Evolutionary conservation across 495 filamentous ascomycete genomes (phyloP), one percentile per base, ranked within the genome.

Genomic region (Podospora bellae-mahoneyi): DNA sequence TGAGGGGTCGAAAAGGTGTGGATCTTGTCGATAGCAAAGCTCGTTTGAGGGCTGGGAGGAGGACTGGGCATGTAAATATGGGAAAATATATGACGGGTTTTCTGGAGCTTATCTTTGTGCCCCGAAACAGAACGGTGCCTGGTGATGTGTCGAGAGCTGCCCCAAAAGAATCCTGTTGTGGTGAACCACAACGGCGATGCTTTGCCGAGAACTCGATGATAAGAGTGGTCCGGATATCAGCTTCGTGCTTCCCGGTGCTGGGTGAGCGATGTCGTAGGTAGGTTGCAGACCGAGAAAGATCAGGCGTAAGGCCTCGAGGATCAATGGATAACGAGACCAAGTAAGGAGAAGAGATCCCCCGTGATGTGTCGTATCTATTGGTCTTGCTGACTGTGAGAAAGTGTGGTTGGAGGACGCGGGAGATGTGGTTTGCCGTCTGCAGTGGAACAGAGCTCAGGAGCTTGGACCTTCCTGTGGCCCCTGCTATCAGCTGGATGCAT

Each of bases 31-130:
- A 34, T 39, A 39, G 18, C 1, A 23, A 44, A 32, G 7, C 55
- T 58, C 6, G 7, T 19, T 58, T 26, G 55, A 20, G 0, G 18
- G 55, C 6, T 10, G 18, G n/a, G 55, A 58, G 55, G 55, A 23
- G 55, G 55, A 4, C n/a, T 58, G 55, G 55, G n/a, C 55, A 15
- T 58, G 55, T 58, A 58, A 58, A 58, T 58, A 58, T 26, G 55
- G 55, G 55, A 58, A 58, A 58, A 58, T 58, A 58, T 20, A 58
- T 58, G 55, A 58, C 55, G 19, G 18, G 55, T 26, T 58, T 58
- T 58, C 7, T 58, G 7, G 39, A 48, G 39, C 9, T 48, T 48
- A 10, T 48, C 2, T 0, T 48, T 4, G 6, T 39, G 34, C 10
- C 6, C 34, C 10, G 5, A 10, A 39, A 39, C 23, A 39, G 5